A percentile compares a stretch with the other conserved stretches of the same genome.
Conservation (phyloP, 495 filamentous ascomycete genomes). For the Xylaria grammica region DNA sequence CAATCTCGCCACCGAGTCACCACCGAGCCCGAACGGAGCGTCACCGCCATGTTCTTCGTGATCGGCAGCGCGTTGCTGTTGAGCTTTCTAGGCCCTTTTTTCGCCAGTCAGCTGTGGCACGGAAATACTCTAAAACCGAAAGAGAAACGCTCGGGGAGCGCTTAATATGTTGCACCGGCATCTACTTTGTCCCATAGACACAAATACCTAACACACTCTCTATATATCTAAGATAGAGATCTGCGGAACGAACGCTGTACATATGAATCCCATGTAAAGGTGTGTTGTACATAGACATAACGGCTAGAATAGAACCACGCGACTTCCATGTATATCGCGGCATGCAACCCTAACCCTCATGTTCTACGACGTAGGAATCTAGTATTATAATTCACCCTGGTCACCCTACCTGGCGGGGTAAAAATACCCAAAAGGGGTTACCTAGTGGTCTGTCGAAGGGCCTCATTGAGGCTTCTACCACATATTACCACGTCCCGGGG, state of each 20-base stretch:
- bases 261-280: neutral
- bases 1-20: constrained; percentile 13
- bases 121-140: neutral
- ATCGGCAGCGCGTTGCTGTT: constrained; percentile 45
- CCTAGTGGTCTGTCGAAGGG: too few species aligned
- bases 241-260: neutral
- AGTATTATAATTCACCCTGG: too few species aligned
- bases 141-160: neutral
- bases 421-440: too few species aligned
- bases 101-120: constrained; percentile 22
- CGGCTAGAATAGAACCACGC: too few species aligned
- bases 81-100: constrained; percentile 42
- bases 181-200: neutral
- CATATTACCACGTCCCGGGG: too few species aligned
- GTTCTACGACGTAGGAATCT: too few species aligned
- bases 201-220: neutral
- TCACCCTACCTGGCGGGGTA: too few species aligned
- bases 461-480: too few species aligned
- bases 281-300: too few species aligned
- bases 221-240: neutral
- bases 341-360: too few species aligned
- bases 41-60: constrained; percentile 47
- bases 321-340: too few species aligned
- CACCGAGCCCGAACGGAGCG: constrained; percentile 29
- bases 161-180: neutral